phyloP scores from a whole-genome alignment of 2,329 filamentous ascomycete species.

The Monilinia fructicola region DNA sequence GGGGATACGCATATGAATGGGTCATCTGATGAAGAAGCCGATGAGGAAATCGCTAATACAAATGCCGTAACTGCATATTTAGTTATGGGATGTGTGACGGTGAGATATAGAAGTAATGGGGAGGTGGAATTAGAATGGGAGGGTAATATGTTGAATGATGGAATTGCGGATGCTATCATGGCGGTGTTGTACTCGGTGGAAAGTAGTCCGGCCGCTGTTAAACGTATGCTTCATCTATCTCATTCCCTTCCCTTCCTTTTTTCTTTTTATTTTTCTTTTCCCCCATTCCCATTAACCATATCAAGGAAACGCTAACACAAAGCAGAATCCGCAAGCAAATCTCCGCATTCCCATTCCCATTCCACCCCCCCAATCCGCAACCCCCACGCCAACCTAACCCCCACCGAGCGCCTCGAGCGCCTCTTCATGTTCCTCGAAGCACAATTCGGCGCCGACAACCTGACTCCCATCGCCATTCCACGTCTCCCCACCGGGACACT shows the following conservation, averaged over 20 bases:
- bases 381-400: conserved; percentile 68
- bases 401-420: conserved; percentile 76
- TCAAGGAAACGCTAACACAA: not conserved
- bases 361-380: conserved; percentile 54
- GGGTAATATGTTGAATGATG: conserved; percentile 95
- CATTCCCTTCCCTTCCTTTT: conserved; percentile 26
- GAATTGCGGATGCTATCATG: conserved; percentile 96
- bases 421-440: conserved; percentile 96
- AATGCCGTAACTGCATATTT: conserved; percentile 57
- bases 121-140: conserved; percentile 95
- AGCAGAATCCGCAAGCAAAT: conserved; percentile 60
- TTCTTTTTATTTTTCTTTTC: conserved; percentile 27
- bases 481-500: conserved; percentile 39
- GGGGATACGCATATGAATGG: conserved; percentile 43
- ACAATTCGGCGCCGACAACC: conserved; percentile 84
- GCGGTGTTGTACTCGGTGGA: conserved; percentile 90
- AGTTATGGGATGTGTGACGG: conserved; percentile 87
- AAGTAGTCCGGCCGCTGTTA: conserved; percentile 90
- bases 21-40: conserved; percentile 55
- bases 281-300: conserved; percentile 27
- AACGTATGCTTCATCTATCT: conserved; percentile 58
- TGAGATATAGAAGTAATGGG: conserved; percentile 74
- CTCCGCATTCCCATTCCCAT: conserved; percentile 50
- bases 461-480: conserved; percentile 71
- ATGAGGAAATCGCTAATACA: conserved; percentile 57